phyloP scores from a whole-genome alignment of 495 filamentous ascomycete genomes.

The Hypomontagnella submonticulosa region DNA sequence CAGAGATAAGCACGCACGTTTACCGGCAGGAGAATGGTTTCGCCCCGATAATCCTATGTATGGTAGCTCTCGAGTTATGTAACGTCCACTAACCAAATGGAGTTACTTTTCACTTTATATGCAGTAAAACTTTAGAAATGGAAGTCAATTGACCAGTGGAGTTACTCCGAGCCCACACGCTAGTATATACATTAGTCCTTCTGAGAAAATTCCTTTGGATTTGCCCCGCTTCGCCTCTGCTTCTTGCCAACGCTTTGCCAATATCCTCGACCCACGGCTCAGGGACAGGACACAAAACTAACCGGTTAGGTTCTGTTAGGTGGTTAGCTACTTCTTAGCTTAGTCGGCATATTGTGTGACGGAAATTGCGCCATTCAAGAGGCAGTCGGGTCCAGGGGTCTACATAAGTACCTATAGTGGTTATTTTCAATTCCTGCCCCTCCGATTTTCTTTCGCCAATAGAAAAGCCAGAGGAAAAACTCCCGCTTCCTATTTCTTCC shows the following conservation, averaged over 20 bases:
- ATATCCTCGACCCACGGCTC: constrained; percentile 15
- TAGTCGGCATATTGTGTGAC: constrained; percentile 34
- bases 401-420: no score
- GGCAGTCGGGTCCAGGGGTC: no score
- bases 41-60: constrained; percentile 24
- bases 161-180: constrained; percentile 38
- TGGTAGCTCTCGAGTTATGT: constrained; percentile 20
- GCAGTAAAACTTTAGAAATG: no score
- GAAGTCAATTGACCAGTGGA: constrained; percentile 21
- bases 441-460: constrained; percentile 30
- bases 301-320: constrained; percentile 7
- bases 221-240: constrained; percentile 23
- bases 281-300: constrained; percentile 23
- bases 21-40: constrained; percentile 1
- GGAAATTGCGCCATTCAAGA: constrained; percentile 42
- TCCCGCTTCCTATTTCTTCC: constrained; percentile 44
- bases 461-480: constrained; percentile 40
- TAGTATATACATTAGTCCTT: constrained; percentile 19
- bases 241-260: not conserved
- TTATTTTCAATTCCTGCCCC: constrained; percentile 33
- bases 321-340: constrained; percentile 12
- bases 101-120: constrained; percentile 31
- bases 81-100: constrained; percentile 30
- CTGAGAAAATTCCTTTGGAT: constrained; percentile 33
- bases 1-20: not conserved